Percentiles rank a stretch among this genome's conserved stretches.
Conservation (phyloP, 1,284 basidiomycete genomes). For the Veloporphyrellus conicus region DNA sequence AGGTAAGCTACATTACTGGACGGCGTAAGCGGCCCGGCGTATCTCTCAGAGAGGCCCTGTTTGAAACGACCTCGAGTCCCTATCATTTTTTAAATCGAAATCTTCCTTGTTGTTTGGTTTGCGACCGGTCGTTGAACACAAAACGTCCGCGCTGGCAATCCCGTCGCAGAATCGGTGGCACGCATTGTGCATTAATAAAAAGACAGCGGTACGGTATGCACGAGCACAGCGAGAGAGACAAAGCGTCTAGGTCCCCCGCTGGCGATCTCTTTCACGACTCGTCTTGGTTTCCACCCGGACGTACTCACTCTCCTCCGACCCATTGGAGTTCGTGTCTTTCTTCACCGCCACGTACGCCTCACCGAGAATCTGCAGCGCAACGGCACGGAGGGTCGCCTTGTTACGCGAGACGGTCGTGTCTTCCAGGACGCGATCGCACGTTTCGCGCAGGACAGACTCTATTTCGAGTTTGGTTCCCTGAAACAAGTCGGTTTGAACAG, state of each 20-base stretch:
- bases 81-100: too few species aligned
- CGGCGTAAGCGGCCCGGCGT: too few species aligned
- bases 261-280: slow-evolving; percentile 44
- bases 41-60: too few species aligned
- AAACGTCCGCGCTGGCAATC: too few species aligned
- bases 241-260: slow-evolving; percentile 21
- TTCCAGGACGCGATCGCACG: slow-evolving; percentile 82
- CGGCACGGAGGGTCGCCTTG: slow-evolving; percentile 71
- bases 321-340: slow-evolving; percentile 53
- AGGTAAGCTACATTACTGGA: too few species aligned
- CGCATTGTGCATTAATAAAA: too few species aligned
- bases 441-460: slow-evolving; percentile 90
- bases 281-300: slow-evolving; percentile 76
- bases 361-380: slow-evolving; percentile 81
- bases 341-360: slow-evolving; percentile 67
- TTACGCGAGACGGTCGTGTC: slow-evolving; percentile 50
- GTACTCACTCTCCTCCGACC: slow-evolving; percentile 68
- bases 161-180: too few species aligned
- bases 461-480: slow-evolving; percentile 94
- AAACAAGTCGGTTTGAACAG: not conserved
- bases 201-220: not conserved
- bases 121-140: too few species aligned
- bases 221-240: slow-evolving; percentile 4
- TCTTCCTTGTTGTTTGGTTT: too few species aligned
- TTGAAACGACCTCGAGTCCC: too few species aligned